phyloP scores from a whole-genome alignment of 306 rosid genomes.

The Dalbergia cochinchinensis region DNA sequence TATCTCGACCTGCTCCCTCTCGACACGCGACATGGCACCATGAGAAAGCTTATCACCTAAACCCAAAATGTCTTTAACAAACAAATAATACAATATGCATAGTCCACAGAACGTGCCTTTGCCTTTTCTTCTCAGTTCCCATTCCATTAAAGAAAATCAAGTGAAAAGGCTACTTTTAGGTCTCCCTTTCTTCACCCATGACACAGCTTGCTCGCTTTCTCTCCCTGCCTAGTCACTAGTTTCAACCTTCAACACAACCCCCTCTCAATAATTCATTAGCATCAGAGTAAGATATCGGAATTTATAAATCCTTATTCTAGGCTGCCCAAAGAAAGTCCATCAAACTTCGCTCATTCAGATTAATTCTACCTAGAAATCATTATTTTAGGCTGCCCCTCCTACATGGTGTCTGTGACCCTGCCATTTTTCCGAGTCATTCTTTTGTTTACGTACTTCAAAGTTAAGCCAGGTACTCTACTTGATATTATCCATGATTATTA shows the following conservation, averaged over 20 bases:
- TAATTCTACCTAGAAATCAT: background rate
- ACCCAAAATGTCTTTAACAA: constrained; percentile 16
- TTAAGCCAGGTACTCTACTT: background rate
- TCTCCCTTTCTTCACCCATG: background rate
- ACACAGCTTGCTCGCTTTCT: background rate
- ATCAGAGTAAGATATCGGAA: too few relatives aligned
- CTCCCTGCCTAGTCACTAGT: too few relatives aligned
- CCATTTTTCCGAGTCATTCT: background rate
- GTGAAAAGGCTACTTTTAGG: background rate
- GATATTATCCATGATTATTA: background rate
- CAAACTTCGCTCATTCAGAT: background rate
- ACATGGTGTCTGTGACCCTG: background rate
- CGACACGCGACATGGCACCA: constrained; percentile 57
- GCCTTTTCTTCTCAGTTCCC: background rate
- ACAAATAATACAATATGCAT: background rate
- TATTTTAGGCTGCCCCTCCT: background rate
- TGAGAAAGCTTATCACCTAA: constrained; percentile 29
- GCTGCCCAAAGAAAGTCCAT: background rate
- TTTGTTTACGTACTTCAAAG: background rate
- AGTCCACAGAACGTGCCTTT: background rate
- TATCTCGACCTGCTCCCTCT: constrained; percentile 22
- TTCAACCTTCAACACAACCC: background rate
- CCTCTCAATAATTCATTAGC: background rate
- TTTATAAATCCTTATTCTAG: too few relatives aligned
- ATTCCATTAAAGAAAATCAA: background rate